A percentile compares a stretch with the other conserved stretches of the same genome.
Conservation (phyloP, 257 asterid species). For the Voacanga thouarsii region DNA sequence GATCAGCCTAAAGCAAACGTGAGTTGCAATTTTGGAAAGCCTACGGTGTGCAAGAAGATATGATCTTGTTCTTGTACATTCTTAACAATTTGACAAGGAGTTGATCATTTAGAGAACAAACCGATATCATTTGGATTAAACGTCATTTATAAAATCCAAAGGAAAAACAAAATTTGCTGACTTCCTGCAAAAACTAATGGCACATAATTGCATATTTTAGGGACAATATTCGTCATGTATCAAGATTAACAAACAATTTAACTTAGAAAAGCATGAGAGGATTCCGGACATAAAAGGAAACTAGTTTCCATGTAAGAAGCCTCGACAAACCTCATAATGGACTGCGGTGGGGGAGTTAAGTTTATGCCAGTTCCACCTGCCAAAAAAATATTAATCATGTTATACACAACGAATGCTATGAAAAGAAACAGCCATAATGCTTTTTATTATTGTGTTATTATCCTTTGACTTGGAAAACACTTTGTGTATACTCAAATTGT, state of each 20-base stretch:
- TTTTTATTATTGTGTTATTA: too few relatives aligned
- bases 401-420: conserved; percentile 1
- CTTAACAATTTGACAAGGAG: neutral
- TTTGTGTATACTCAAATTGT: neutral
- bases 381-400: conserved; percentile 21
- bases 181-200: neutral
- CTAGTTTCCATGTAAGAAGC: neutral
- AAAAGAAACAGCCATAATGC: neutral
- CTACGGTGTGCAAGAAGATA: neutral
- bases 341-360: conserved; percentile 84
- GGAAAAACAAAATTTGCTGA: neutral
- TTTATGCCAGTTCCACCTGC: conserved; percentile 97
- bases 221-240: neutral
- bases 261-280: neutral
- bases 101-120: neutral
- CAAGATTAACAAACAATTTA: neutral
- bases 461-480: neutral
- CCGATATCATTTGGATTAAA: too few relatives aligned
- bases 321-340: conserved; percentile 59
- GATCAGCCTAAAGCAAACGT: neutral
- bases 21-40: neutral
- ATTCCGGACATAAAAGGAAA: neutral
- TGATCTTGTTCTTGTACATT: neutral
- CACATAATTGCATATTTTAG: neutral
- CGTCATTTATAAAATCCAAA: neutral